Evolutionary conservation across 805 yeast species (phyloP).

Genomic region (Torulaspora gathmanii): DNA sequence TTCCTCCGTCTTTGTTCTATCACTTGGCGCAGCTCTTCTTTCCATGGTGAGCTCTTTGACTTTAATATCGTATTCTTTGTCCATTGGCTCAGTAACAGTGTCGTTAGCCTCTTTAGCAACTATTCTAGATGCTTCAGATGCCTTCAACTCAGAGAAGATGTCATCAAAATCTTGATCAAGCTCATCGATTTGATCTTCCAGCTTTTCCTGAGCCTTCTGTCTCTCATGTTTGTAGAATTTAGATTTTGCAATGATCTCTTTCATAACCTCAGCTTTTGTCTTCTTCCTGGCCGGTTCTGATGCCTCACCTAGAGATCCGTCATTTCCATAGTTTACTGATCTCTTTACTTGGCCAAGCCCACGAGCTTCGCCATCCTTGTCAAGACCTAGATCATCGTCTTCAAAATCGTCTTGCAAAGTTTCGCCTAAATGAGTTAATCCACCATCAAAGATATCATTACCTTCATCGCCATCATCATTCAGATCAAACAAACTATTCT

Average conservation of each 20-base stretch:
- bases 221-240: constrained; percentile 73
- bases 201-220: constrained; percentile 56
- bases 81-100: constrained; percentile 40
- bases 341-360: constrained; percentile 14
- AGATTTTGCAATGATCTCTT: constrained; percentile 77
- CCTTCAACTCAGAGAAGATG: constrained; percentile 52
- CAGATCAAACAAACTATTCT: constrained; percentile 61
- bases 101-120: constrained; percentile 33
- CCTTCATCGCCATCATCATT: constrained; percentile 54
- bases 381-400: constrained; percentile 42
- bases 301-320: constrained; percentile 37
- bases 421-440: constrained; percentile 77
- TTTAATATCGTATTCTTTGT: constrained; percentile 56
- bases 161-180: constrained; percentile 72
- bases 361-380: constrained; percentile 35
- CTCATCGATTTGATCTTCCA: constrained; percentile 57
- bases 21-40: constrained; percentile 74
- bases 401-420: constrained; percentile 56
- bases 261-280: constrained; percentile 80
- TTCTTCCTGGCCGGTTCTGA: constrained; percentile 53
- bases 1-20: constrained; percentile 73
- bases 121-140: constrained; percentile 12
- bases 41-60: constrained; percentile 65
- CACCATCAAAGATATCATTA: constrained; percentile 37
- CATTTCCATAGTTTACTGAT: constrained; percentile 38